phyloP scores from a whole-genome alignment of 1,284 basidiomycete species.

The Hemileia vastatrix region DNA sequence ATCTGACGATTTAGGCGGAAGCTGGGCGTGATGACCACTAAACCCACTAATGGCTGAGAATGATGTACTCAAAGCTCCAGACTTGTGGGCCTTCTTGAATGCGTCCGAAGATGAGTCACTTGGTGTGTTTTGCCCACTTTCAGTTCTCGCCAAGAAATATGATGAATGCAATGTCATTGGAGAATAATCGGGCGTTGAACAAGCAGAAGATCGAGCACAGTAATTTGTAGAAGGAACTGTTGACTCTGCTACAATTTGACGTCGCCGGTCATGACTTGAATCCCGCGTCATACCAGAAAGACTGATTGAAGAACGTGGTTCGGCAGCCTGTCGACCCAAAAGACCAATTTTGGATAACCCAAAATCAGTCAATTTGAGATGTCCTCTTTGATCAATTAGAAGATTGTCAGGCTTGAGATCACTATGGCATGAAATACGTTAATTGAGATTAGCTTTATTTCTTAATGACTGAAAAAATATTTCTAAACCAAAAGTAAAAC shows the following conservation, averaged over 20 bases:
- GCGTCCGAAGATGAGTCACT: neutral
- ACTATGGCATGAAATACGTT: constrained; percentile 49
- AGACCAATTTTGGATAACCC: constrained; percentile 94
- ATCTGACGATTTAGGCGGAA: constrained; percentile 8
- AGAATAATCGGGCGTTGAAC: constrained; percentile 13
- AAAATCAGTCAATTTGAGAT: constrained; percentile 95
- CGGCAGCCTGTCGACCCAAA: constrained; percentile 86
- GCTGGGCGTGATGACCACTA: neutral
- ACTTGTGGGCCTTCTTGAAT: neutral
- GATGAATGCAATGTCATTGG: constrained; percentile 9
- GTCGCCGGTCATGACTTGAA: constrained; percentile 45
- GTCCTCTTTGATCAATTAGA: constrained; percentile 89
- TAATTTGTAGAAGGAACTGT: constrained; percentile 27
- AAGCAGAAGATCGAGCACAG: neutral
- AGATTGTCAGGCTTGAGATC: constrained; percentile 97
- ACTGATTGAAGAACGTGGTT: constrained; percentile 50
- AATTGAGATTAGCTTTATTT: constrained; percentile 14
- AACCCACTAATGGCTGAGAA: neutral
- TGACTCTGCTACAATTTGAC: constrained; percentile 49
- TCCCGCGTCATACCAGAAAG: constrained; percentile 44
- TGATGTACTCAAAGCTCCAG: neutral
- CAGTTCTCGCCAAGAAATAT: constrained; percentile 3
- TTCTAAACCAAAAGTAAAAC: constrained; percentile 36
- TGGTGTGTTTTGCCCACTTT: neutral
- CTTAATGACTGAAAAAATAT: neutral